Evolutionary conservation across 176 grass and related monocot species (phyloP), one percentile per base, ranked within the genome.

Genomic region (Hsuehochloa calcarea): DNA sequence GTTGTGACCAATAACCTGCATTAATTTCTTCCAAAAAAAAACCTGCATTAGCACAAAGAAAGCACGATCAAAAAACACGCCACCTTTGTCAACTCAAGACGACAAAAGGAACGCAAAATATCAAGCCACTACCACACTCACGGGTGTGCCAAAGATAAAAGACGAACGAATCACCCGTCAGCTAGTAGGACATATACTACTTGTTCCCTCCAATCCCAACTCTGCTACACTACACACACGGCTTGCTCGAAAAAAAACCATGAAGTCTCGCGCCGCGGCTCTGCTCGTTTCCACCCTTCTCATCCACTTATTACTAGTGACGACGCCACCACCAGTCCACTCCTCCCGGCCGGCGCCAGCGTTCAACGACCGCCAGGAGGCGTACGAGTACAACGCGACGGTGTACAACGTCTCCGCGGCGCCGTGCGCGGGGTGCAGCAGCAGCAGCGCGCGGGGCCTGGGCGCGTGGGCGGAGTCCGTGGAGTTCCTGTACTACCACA

Each of bases 401-500:
- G 85, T 86, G 67, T 89, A 89, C 76, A 44, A 5, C 4, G 66
- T 9, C 3, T 89, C 89, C 1, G 70, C 75, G 45, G 45, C 80
- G 22, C 89, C 81, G 38, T 94, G 92, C 76, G 22, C 52, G 16
- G 72, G 80, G 1, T 94, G 92, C 84, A 49, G 31, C 84, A 49
- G 31, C 84, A 49, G 15, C 20, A 17, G 5, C 26, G 16, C 27
- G 17, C 5, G 34, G 4, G 43, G 66, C 5, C 55, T 74, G 0
- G 69, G 69, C 3, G 72, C 73, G 44, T 91, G 84, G 90, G 87
- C 84, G 26, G 89, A 91, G 23, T 25, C 87, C 17, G 27, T 87
- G 60, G 89, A 94, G 78, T 94, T 94, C 58, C 86, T 94, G 39
- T 94, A 91, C 80, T 80, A 49, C 49, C 90, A 93, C 86, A 95